These are phyloP conservation scores for Lanmaoa rubissima DNA, from an alignment of 768 basidiomycete species.

Conservation along the genomic window DNA sequence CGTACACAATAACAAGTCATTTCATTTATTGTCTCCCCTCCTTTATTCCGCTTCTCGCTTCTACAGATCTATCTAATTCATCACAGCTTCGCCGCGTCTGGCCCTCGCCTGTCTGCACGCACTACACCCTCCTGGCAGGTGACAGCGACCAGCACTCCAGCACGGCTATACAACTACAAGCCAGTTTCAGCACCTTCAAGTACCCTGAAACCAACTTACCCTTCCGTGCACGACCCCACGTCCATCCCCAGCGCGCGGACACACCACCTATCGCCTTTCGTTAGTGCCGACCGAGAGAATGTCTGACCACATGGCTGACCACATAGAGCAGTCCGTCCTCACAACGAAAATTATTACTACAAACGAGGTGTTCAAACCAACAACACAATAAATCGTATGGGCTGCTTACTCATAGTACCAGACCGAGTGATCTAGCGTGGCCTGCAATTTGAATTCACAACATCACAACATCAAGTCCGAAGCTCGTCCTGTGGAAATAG, in stretches of 20 bases:
- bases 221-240: slow-evolving; percentile 69
- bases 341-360: slow-evolving; percentile 70
- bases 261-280: slow-evolving; percentile 47
- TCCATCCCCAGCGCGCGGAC: slow-evolving; percentile 62
- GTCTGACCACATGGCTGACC: slow-evolving; percentile 38
- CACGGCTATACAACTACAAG: slow-evolving; percentile 63
- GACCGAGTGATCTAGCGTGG: slow-evolving; percentile 76
- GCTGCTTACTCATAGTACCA: slow-evolving; percentile 69
- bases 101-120: slow-evolving; percentile 53
- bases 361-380: neutral
- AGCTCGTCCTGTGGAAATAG: neutral
- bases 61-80: slow-evolving; percentile 9
- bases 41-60: slow-evolving; percentile 20
- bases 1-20: slow-evolving; percentile 30
- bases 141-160: slow-evolving; percentile 68
- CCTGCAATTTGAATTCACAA: slow-evolving; percentile 21
- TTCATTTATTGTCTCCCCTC: slow-evolving; percentile 21
- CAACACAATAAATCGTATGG: neutral
- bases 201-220: slow-evolving; percentile 40
- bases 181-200: slow-evolving; percentile 6
- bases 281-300: neutral
- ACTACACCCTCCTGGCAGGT: slow-evolving; percentile 80
- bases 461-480: slow-evolving; percentile 6
- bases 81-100: slow-evolving; percentile 29
- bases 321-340: slow-evolving; percentile 81